Base-by-base conservation (phyloP, 164 flowering plant species). In the Vitis amurensis region DNA sequence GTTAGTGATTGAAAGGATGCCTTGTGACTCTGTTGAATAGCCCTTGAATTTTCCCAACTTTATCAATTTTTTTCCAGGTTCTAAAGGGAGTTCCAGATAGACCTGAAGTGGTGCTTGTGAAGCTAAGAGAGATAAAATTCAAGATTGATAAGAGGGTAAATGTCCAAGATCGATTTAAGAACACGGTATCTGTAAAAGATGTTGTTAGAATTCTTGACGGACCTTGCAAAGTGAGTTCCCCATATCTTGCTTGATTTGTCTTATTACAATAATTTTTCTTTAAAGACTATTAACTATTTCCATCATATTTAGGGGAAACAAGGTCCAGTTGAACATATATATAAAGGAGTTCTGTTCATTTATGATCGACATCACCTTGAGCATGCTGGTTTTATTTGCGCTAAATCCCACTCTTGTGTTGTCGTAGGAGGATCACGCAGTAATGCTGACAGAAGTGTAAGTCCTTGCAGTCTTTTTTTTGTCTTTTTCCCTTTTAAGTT, bases 311-410 rank as follows among this genome's bases (percentile, higher is more conserved):
- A 96, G 99, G 99, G 97, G 19, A 93, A 92, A 73, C 98, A 90
- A 86, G 99, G 99, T 66, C 97, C 98, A 31, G 97, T 96, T 29
- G 97, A 92, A 63, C 98, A 93, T 78, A 92, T 96, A 57, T 88
- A 75, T 68, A 85, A 80, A 80, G 97, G 99, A 63, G 68, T 93
- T 55, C 61, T 96, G 74, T 96, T 96, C 78, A 83, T 96, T 19
- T 82, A 78, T 81, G 98, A 96, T 69, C 91, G 98, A 19, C 98
- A 93, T 85, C 97, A 96, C 73, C 91, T 92, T 63, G 98, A 96
- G 82, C 97, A 96, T 84, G 97, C 97, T 70, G 99, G 99, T 37
- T 96, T 86, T 73, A 92, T 96, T 29, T 96, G 99, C 83, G 94
- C 86, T 14, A 96, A 92, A 76, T 76, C 98, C 23, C 87, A 85